These are phyloP conservation scores for Cercospora citrullina DNA, from an alignment of 2,329 filamentous ascomycete species.

Conservation along the genomic window DNA sequence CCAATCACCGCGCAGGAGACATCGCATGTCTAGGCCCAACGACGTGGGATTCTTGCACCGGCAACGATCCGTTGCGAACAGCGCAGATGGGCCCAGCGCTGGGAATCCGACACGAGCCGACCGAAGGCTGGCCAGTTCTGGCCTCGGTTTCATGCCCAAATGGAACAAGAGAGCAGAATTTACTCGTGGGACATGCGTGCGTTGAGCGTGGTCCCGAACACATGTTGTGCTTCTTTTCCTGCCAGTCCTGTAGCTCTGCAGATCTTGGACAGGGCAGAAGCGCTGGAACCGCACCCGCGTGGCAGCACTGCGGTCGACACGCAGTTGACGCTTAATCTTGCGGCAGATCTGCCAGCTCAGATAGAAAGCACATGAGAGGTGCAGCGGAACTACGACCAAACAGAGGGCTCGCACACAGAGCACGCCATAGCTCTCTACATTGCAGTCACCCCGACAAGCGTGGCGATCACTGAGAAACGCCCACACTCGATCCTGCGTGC, in stretches of 20 bases:
- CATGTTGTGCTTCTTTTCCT: not conserved
- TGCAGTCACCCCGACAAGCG: not conserved
- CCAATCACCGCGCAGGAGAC: not conserved
- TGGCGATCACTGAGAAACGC: not conserved
- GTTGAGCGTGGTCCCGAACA: not conserved
- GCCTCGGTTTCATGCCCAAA: not conserved
- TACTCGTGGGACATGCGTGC: slow-evolving; percentile 6
- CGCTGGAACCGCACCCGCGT: not conserved
- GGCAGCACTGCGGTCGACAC: not conserved
- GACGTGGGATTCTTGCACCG: not conserved
- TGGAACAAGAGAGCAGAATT: not conserved
- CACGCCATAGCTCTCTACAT: slow-evolving; percentile 12
- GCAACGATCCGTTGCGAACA: not conserved
- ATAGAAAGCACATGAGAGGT: slow-evolving; percentile 1
- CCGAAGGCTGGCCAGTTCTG: not conserved
- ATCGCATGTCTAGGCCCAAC: not conserved
- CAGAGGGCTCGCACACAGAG: slow-evolving; percentile 7
- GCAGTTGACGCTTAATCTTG: not conserved
- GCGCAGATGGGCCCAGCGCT: not conserved
- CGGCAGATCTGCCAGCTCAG: not conserved
- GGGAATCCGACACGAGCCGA: not conserved
- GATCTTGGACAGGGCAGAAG: not conserved
- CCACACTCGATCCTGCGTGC: not conserved
- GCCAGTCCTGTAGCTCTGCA: not conserved
- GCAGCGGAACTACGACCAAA: not conserved